phyloP scores from a whole-genome alignment of 1,139 yeast genomes.

The Yamadazyma triangularis region DNA sequence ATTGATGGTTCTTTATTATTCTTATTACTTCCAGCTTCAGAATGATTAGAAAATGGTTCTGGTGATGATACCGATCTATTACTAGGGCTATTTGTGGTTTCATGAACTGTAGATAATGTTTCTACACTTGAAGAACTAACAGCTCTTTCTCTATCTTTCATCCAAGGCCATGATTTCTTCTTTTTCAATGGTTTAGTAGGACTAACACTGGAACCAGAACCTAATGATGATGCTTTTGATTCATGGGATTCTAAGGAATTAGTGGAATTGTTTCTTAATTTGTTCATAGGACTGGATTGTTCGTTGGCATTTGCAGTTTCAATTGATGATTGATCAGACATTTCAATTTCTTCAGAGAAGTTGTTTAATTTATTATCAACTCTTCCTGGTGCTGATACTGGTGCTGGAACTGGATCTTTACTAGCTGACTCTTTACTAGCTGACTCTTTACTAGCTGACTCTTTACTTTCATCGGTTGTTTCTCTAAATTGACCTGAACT shows the following conservation, averaged over 20 bases:
- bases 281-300: slow-evolving; percentile 1
- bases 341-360: slow-evolving; percentile 11
- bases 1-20: slow-evolving; percentile 6
- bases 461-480: background rate
- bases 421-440: background rate
- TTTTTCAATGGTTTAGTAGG: slow-evolving; percentile 11
- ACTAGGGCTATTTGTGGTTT: slow-evolving; percentile 1
- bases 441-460: background rate
- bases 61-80: slow-evolving; percentile 14
- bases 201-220: slow-evolving; percentile 4
- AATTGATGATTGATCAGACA: slow-evolving; percentile 12
- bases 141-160: slow-evolving; percentile 10
- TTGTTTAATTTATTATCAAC: too few species aligned
- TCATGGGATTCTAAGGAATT: slow-evolving; percentile 10
- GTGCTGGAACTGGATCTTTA: too few species aligned
- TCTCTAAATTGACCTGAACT: too few species aligned
- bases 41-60: slow-evolving; percentile 5
- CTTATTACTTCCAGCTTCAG: slow-evolving; percentile 4
- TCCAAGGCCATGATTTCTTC: slow-evolving; percentile 16
- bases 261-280: slow-evolving; percentile 7
- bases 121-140: slow-evolving; percentile 12
- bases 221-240: slow-evolving; percentile 4
- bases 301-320: slow-evolving; percentile 7
- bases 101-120: slow-evolving; percentile 9
- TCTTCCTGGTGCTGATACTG: too few species aligned